Base-by-base conservation (phyloP, 1,139 yeast species). In the Kodamaea ohmeri region DNA sequence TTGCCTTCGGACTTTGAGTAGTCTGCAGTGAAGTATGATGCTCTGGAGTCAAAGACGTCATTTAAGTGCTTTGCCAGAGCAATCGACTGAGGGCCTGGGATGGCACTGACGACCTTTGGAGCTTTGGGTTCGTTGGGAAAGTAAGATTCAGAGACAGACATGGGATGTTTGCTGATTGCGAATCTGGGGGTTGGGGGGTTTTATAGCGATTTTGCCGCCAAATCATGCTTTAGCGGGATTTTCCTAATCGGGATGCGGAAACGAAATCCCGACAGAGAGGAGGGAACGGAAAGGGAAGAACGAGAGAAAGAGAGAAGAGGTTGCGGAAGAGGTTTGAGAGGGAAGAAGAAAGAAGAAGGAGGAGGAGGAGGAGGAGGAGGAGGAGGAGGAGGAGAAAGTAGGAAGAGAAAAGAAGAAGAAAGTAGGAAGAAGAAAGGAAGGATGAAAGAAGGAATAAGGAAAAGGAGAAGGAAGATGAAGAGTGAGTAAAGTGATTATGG, bases 1-100 rank as follows among this genome's bases (percentile, higher is more conserved):
- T 83, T 83, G 49, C 92, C 92, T 20, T 57, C 44, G 1, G 89
- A 80, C 55, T 80, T 79, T 47, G 69, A 70, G 62, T 83, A 83
- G 60, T 83, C 90, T 38, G 78, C 82, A 40, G 80, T 64, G 56
- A 81, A 81, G 64, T 82, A 79, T 30, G 80, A 79, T 34, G 87
- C 79, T 55, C 83, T 69, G 42, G 80, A 62, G 52, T 83, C 90
- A 48, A 78, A 80, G 11, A 77, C 78, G 45, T 72, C 58, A 49
- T 70, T 71, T 45, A 84, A 72, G 18, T 73, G 54, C 38, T 65
- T 63, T 45, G 77, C 61, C 17, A 59, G 67, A 26, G 62, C 71
- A 50, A 66, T 56, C 41, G 80, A 69, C 50, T 68, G 63, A 16
- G 89, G 86, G 31, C 92, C 90, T 32, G 90, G 90, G 46, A 80